phyloP scores from a whole-genome alignment of 345 rosid genomes.

The Populus simonii region DNA sequence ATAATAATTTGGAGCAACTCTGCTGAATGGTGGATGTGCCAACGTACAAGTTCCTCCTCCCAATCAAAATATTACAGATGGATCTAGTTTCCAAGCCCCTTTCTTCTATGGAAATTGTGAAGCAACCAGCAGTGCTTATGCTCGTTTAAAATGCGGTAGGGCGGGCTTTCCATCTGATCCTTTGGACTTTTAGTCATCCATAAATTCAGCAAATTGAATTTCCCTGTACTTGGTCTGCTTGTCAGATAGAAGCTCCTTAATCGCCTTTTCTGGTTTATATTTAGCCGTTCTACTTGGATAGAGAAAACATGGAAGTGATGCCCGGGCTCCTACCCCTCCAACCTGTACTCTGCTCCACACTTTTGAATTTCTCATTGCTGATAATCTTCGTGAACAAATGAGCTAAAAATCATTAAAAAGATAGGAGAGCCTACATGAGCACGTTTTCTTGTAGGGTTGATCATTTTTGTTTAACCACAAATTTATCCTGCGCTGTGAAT shows the following conservation, averaged over 20 bases:
- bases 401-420: too few species aligned
- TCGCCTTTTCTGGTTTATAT: background rate
- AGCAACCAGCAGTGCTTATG: background rate
- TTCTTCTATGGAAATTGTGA: background rate
- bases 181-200: background rate
- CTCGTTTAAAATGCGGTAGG: background rate
- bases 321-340: background rate
- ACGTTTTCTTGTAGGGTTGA: background rate
- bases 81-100: background rate
- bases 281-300: background rate
- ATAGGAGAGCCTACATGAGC: background rate
- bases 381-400: too few species aligned
- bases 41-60: background rate
- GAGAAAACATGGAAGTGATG: background rate
- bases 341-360: too few species aligned
- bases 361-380: too few species aligned
- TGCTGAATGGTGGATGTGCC: too few species aligned
- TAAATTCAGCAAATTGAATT: background rate
- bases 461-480: background rate
- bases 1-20: background rate
- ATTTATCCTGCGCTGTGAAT: background rate
- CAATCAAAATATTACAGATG: background rate
- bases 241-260: background rate
- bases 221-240: background rate
- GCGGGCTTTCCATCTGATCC: background rate